Base-by-base conservation (phyloP, 2,329 filamentous ascomycete species). In the Clonostachys solani region DNA sequence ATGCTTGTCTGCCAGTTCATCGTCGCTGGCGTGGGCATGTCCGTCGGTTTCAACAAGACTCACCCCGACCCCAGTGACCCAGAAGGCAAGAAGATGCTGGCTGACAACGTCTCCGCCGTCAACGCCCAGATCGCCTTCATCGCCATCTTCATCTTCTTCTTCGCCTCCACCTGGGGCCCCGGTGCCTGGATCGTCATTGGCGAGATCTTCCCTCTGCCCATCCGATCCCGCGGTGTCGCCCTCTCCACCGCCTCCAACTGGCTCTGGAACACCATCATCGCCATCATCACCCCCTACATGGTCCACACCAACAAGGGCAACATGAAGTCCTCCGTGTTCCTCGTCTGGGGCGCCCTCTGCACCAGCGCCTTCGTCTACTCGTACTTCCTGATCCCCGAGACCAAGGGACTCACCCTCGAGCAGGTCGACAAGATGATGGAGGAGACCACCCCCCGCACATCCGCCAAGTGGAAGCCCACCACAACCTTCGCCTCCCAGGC, bases 141-240 rank as follows among this genome's bases (percentile, higher is more conserved):
- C 62, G 87, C 84, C 72, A 84, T 95, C 74, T 94, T 91, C 78
- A 92, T 95, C 76, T 91, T 89, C 79, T 92, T 86, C 78, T 95
- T 95, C 66, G 90, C 90, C 50, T 84, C 80, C 49, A 95, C 90
- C 53, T 95, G 89, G 90, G 90, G 90, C 46, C 89, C 89, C 7
- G 86, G 83, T 44, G 80, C 87, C 46, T 91, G 86, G 87, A 81
- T 86, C 46, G 80, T 95, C 56, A 92, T 94, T 60, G 90, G 90
- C 63, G 90, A 96, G 74, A 87, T 94, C 68, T 95, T 87, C 81
- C 89, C 90, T 49, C 81, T 95, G 46, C 89, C 88, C 51, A 92
- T 95, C 69, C 87, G 91, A 60, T 87, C 91, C 38, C 87, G 89
- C 56, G 91, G 91, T 72, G 89, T 95, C 50, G 89, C 80, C 58